Percentiles rank a stretch among this genome's conserved stretches.
Conservation (phyloP, 768 basidiomycete genomes). For the Panus rudis region DNA sequence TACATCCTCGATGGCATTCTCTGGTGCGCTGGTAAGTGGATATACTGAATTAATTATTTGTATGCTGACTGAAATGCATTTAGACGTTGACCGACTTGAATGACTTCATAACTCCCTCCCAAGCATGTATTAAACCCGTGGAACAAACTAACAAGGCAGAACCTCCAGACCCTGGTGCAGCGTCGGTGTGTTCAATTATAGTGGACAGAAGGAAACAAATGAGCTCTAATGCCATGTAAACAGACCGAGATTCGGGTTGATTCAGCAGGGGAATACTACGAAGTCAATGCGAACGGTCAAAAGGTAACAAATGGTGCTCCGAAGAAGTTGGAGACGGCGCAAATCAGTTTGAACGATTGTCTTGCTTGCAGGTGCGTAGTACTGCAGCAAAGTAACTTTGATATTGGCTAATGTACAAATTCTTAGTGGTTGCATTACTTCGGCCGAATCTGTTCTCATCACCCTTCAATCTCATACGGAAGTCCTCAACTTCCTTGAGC, state of each 20-base stretch:
- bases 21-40: conserved; percentile 71
- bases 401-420: background rate
- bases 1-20: conserved; percentile 63
- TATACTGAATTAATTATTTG: background rate
- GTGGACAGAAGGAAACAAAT: background rate
- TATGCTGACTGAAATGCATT: background rate
- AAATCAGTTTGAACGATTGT: conserved; percentile 96
- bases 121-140: conserved; percentile 97
- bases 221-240: conserved; percentile 11
- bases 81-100: conserved; percentile 92
- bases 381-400: background rate
- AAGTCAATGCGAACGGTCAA: conserved; percentile 43
- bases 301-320: conserved; percentile 12
- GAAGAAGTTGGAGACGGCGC: conserved; percentile 82
- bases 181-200: conserved; percentile 33
- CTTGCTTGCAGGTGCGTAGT: conserved; percentile 86
- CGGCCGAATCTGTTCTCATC: conserved; percentile 94
- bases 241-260: conserved; percentile 95
- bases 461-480: conserved; percentile 93
- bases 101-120: conserved; percentile 94
- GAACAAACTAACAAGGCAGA: conserved; percentile 44
- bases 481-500: conserved; percentile 70
- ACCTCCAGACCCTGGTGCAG: conserved; percentile 32
- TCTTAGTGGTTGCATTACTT: conserved; percentile 92
- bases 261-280: conserved; percentile 79